A percentile compares a stretch with the other conserved stretches of the same genome.
Evolutionary conservation across 2,329 filamentous ascomycete genomes (phyloP).

Genomic region (Penicillium occitanis): DNA sequence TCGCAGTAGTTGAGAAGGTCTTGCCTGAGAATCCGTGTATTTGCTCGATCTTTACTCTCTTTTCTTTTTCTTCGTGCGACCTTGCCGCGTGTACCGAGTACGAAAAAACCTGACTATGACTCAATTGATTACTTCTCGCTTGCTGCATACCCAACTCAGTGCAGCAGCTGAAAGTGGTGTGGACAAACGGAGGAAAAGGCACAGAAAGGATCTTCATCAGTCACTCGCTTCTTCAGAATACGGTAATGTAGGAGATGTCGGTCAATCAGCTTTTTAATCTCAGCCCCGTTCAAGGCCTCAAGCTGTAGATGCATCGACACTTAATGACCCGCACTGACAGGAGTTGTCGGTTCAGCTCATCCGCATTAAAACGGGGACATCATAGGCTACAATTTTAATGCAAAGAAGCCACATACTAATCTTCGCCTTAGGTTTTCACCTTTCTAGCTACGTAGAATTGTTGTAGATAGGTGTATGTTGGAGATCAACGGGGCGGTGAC

Average conservation of each 20-base stretch:
- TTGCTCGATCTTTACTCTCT: neutral
- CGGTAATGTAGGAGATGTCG: neutral
- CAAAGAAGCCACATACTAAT: neutral
- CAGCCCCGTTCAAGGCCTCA: neutral
- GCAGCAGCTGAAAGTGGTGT: neutral
- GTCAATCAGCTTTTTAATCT: neutral
- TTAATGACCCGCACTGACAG: neutral
- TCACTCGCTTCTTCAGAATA: neutral
- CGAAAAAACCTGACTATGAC: neutral
- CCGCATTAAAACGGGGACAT: neutral
- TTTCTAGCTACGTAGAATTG: neutral
- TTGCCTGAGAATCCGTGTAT: neutral
- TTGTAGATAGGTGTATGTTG: neutral
- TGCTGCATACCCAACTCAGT: neutral
- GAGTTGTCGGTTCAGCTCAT: neutral
- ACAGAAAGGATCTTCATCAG: conserved; percentile 2
- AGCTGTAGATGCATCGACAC: neutral
- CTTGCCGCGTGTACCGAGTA: neutral
- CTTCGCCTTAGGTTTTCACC: neutral
- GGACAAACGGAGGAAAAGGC: neutral
- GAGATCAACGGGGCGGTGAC: conserved; percentile 13
- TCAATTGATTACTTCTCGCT: neutral
- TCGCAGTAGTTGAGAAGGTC: neutral
- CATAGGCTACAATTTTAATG: conserved; percentile 2
- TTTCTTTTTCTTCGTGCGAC: neutral